These are phyloP conservation scores for Mrakia frigida DNA, from an alignment of 768 basidiomycete species.

Conservation along the genomic window DNA sequence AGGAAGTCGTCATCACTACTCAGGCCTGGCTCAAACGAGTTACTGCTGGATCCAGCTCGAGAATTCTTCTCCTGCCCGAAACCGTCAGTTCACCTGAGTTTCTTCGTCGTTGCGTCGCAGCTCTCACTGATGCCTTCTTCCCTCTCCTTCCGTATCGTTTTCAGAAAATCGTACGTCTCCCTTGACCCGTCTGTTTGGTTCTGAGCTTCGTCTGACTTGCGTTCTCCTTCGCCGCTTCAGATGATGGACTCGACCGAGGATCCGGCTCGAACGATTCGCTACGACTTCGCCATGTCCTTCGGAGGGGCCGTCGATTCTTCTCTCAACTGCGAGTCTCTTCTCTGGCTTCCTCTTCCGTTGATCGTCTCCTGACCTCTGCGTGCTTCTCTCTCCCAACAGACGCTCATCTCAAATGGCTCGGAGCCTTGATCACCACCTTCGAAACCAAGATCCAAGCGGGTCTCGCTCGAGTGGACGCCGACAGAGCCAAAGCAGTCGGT, in stretches of 20 bases:
- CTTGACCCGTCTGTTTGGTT: background rate
- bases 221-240: background rate
- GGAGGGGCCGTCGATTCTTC: conserved; percentile 33
- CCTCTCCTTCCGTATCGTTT: background rate
- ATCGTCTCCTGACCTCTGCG: no score
- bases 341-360: background rate
- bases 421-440: background rate
- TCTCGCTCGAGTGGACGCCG: background rate
- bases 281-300: conserved; percentile 39
- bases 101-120: conserved; percentile 28
- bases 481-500: background rate
- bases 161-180: background rate
- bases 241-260: conserved; percentile 39
- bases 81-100: conserved; percentile 11
- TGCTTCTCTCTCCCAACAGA: background rate
- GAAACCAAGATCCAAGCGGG: background rate
- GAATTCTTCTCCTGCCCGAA: conserved; percentile 13
- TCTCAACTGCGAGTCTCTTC: conserved; percentile 13
- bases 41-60: conserved; percentile 29
- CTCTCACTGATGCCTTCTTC: conserved; percentile 22
- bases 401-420: conserved; percentile 19
- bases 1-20: conserved; percentile 32
- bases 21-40: conserved; percentile 36
- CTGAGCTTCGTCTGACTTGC: background rate
- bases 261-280: conserved; percentile 34